Evolutionary conservation across 495 filamentous ascomycete genomes (phyloP).

Genomic region (Podospora australis): DNA sequence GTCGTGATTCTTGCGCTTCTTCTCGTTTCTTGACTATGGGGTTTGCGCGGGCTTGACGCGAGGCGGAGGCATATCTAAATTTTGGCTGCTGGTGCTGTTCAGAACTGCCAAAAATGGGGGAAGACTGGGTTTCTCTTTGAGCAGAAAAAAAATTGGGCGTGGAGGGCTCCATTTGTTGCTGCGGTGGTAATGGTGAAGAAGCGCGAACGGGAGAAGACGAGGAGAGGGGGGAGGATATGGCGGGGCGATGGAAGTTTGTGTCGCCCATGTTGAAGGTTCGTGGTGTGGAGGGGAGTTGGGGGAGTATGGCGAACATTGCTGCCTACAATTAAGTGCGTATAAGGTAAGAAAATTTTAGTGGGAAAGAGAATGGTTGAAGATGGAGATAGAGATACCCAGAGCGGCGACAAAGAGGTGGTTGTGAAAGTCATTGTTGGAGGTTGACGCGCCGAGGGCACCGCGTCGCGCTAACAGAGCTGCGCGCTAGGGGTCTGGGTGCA

Average conservation of each 20-base stretch:
- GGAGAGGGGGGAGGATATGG: conserved; percentile 13
- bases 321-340: too few species aligned
- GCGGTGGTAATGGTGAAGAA: conserved; percentile 1
- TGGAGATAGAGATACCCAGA: too few species aligned
- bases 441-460: too few species aligned
- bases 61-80: conserved; percentile 16
- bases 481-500: too few species aligned
- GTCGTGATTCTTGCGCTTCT: conserved; percentile 41
- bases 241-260: conserved; percentile 5
- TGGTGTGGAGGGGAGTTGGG: too few species aligned
- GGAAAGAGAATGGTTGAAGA: too few species aligned
- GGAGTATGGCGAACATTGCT: too few species aligned
- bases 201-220: conserved; percentile 9
- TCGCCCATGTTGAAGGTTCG: not conserved
- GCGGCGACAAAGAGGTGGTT: too few species aligned
- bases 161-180: too few species aligned
- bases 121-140: conserved; percentile 9
- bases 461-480: too few species aligned
- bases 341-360: too few species aligned
- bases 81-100: conserved; percentile 4
- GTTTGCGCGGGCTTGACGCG: conserved; percentile 16
- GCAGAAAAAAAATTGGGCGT: not conserved
- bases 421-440: too few species aligned
- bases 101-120: conserved; percentile 3
- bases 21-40: conserved; percentile 17